Evolutionary conservation across 1,284 basidiomycete species (phyloP).

Genomic region (Ustilago lituana): DNA sequence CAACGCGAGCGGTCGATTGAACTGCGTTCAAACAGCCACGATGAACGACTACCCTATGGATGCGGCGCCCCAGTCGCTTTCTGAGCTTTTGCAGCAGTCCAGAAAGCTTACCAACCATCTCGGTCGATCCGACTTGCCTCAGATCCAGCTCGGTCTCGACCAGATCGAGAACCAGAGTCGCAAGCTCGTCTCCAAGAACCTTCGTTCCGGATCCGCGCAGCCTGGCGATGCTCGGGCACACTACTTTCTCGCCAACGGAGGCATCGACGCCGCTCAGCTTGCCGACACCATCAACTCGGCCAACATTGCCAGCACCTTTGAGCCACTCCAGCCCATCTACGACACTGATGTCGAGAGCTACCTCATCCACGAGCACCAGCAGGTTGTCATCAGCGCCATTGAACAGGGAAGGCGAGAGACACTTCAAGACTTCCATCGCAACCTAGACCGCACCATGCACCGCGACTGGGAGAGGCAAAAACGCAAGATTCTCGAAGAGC

Average conservation of each 20-base stretch:
- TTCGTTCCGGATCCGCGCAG: constrained; percentile 73
- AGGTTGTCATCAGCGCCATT: constrained; percentile 90
- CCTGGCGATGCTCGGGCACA: constrained; percentile 51
- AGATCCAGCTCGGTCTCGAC: constrained; percentile 85
- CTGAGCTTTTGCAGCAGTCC: constrained; percentile 65
- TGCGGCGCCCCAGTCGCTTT: constrained; percentile 54
- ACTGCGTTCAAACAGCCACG: too few relatives aligned
- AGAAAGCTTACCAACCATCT: constrained; percentile 63
- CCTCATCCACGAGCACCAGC: constrained; percentile 89
- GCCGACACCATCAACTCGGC: constrained; percentile 81
- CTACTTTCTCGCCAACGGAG: constrained; percentile 82
- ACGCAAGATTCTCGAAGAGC: constrained; percentile 86
- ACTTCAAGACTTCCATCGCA: constrained; percentile 82
- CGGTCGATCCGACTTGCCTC: constrained; percentile 76
- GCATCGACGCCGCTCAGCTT: constrained; percentile 83
- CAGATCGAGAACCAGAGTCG: constrained; percentile 83
- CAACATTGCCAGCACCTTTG: constrained; percentile 85
- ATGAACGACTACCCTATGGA: constrained; percentile 57
- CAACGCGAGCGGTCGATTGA: too few relatives aligned
- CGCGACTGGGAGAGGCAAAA: constrained; percentile 90
- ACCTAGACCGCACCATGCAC: constrained; percentile 78
- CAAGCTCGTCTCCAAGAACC: constrained; percentile 61
- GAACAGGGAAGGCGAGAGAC: constrained; percentile 88
- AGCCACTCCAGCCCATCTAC: constrained; percentile 84
- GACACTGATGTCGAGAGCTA: constrained; percentile 86